Conservation (phyloP, 1,284 basidiomycete genomes). For the Ganoderma resinaceum region DNA sequence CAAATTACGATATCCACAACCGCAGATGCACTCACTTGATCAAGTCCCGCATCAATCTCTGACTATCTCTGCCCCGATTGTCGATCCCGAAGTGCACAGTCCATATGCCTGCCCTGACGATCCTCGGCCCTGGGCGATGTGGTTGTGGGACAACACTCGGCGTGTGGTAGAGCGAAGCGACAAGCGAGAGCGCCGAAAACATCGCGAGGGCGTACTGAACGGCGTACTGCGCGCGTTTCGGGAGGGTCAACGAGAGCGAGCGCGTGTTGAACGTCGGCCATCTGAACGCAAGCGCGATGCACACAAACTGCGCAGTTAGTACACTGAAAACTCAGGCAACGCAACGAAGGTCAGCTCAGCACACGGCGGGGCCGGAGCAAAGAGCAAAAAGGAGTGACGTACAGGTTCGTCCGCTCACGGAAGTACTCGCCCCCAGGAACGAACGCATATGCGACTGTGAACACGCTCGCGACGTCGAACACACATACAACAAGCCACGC, state of each 20-base stretch:
- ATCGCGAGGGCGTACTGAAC: slow-evolving; percentile 45
- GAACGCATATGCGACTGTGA: slow-evolving; percentile 93
- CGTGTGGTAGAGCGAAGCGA: slow-evolving; percentile 57
- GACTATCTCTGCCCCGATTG: slow-evolving; percentile 84
- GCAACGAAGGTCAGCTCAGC: background rate
- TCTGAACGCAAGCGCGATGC: slow-evolving; percentile 55
- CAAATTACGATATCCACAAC: background rate
- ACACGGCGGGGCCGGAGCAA: too few relatives aligned
- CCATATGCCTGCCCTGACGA: slow-evolving; percentile 92
- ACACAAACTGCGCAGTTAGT: slow-evolving; percentile 54
- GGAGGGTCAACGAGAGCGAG: slow-evolving; percentile 47
- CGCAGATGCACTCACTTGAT: slow-evolving; percentile 56
- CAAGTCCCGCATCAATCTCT: slow-evolving; percentile 78
- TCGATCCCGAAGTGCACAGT: slow-evolving; percentile 93
- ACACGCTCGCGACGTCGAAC: slow-evolving; percentile 72
- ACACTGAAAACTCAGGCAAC: slow-evolving; percentile 48
- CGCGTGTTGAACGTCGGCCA: slow-evolving; percentile 38
- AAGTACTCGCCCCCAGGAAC: slow-evolving; percentile 85
- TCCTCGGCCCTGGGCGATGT: slow-evolving; percentile 69
- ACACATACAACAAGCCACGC: slow-evolving; percentile 72
- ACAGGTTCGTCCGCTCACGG: slow-evolving; percentile 84
- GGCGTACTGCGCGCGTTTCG: slow-evolving; percentile 48
- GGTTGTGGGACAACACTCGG: slow-evolving; percentile 60
- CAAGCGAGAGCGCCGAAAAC: slow-evolving; percentile 56
- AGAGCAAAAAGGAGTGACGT: slow-evolving; percentile 35